Evolutionary conservation across 2,329 filamentous ascomycete species (phyloP), one percentile per base, ranked within the genome.

Genomic region (Seiridium unicorne): DNA sequence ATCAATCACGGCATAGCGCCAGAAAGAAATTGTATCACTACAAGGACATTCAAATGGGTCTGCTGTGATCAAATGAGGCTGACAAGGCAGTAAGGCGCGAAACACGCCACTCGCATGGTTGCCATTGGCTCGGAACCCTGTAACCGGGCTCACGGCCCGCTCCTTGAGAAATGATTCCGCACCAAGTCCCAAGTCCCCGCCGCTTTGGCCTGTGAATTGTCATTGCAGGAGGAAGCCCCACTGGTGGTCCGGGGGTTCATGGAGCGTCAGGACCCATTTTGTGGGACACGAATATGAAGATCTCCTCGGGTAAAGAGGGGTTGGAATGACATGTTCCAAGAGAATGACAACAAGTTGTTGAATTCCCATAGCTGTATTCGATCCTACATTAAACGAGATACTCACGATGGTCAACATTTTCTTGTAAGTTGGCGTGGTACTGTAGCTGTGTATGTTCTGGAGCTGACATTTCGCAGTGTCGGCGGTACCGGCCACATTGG

Each of bases 401-500:
- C 9, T 42, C 13, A 38, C 49, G 18, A 53, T 53, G 49, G 49
- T 53, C 10, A 35, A 53, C 34, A 38, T 53, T 18, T 53, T 53
- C n/a, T 53, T 53, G 49, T 53, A 26, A 53, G 49, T 40, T 5
- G 11, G 8, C 9, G n/a, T 5, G 47, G 8, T 32, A 49, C 7
- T 13, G 31, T 11, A 2, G 10, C 44, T 5, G 44, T 46, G 4
- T 46, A 18, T 49, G 47, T 26, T 32, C 47, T 9, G 31, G 7
- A 40, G 9, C 51, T 55, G 8, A 55, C 38, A 18, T 8, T 34
- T 32, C 31, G 32, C 34, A 62, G 61, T 8, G 44, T 74, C 13
- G 61, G 61, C 47, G 61, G 32, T 11, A 66, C 62, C 6, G 64
- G 64, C 56, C 64, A 66, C 48, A 53, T 66, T 9, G 64, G 64